Base-by-base conservation (phyloP, 2,329 filamentous ascomycete species). In the Fusarium sambucinum region DNA sequence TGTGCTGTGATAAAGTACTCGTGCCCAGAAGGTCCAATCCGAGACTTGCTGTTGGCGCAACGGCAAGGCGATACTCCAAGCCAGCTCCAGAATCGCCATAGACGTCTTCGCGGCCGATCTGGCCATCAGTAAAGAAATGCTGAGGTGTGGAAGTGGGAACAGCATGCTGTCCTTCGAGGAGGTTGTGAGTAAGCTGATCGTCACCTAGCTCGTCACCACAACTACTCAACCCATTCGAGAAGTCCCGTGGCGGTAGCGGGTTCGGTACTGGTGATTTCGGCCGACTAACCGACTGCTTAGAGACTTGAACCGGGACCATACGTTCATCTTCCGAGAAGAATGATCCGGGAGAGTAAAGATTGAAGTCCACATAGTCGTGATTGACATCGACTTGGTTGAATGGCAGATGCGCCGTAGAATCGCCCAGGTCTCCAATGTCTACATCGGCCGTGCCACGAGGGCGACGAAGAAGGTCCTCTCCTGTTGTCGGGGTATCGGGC, bases 331-430 rank as follows among this genome's bases (percentile, higher is more conserved):
- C 84, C 16, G 83, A 78, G 73, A 81, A 81, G 61, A 77, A 80
- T 19, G 83, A 81, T 23, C 77, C 76, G 4, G 85, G 85, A 50
- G 85, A 87, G 78, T 82, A 87, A 17, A 87, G 81, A 72, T 82
- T 84, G 78, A 87, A 87, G 78, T 87, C 85, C 68, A 81, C 77
- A 70, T 87, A 87, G 75, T 84, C 78, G 63, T 72, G 44, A 47
- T 65, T 59, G 55, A 58, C 55, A 59, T 69, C 70, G 29, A 52
- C 53, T 40, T 74, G 67, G 55, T 72, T 59, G 59, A 68, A 74
- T 41, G 73, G 73, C 44, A 75, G 60, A 23, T 66, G 56, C 27
- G 61, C 55, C 35, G 66, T 59, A 35, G 59, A 47, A 54, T 61
- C 40, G 13, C 30, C 16, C n/a, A 27, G 37, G 30, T 67, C 63